phyloP scores from a whole-genome alignment of 768 basidiomycete genomes.

The Suillus subluteus region DNA sequence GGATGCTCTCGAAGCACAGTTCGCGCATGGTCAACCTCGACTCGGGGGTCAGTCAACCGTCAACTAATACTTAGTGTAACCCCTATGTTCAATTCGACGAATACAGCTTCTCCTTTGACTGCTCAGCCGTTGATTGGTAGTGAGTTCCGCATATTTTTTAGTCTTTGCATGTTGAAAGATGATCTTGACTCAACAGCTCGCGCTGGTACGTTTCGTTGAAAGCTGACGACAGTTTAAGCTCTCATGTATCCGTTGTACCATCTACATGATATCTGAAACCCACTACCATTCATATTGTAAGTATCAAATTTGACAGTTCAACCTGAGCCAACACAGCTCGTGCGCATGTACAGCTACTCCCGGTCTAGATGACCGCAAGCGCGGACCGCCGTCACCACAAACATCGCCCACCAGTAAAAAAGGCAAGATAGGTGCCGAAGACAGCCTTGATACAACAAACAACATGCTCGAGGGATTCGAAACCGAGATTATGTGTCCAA shows the following conservation, averaged over 20 bases:
- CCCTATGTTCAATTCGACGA: neutral
- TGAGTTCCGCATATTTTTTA: neutral
- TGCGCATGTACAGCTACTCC: neutral
- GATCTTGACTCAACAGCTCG: neutral
- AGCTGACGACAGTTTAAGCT: neutral
- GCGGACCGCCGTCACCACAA: conserved; percentile 13
- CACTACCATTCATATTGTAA: neutral
- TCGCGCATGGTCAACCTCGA: neutral
- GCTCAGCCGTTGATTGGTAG: neutral
- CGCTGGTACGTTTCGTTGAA: conserved; percentile 3
- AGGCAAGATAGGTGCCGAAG: conserved; percentile 46
- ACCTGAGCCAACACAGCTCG: neutral
- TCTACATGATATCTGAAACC: neutral
- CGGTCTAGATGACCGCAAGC: conserved; percentile 4
- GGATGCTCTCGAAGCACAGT: conserved; percentile 7
- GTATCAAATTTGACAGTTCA: neutral
- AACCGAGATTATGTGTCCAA: conserved; percentile 70
- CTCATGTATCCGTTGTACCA: neutral
- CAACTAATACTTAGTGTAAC: neutral
- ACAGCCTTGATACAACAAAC: conserved; percentile 14
- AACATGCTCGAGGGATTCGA: conserved; percentile 52
- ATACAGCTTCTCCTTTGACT: neutral
- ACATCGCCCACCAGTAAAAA: conserved; percentile 36
- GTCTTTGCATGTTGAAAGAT: neutral
- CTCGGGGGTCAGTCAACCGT: conserved; percentile 1